These are phyloP conservation scores for Arabis hirsuta DNA, from an alignment of 345 rosid species.

Conservation along the genomic window DNA sequence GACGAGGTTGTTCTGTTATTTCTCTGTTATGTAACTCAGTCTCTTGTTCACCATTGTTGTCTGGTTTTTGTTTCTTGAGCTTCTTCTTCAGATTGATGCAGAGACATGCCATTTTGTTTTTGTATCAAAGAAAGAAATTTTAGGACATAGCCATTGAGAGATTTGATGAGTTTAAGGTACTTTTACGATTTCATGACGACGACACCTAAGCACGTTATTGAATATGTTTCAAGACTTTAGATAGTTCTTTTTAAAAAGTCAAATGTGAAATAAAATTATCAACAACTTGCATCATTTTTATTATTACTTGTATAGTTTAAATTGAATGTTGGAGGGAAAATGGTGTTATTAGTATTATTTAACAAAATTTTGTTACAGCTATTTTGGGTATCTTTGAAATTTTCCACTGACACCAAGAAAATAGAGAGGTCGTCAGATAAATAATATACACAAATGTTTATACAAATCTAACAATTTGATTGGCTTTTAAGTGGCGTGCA, in stretches of 20 bases:
- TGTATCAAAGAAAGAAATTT: slow-evolving; percentile 6
- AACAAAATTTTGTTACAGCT: slow-evolving; percentile 25
- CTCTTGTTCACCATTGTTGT: slow-evolving; percentile 14
- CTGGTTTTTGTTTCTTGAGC: slow-evolving; percentile 33
- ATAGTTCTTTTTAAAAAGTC: slow-evolving; percentile 9
- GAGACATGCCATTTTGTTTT: slow-evolving; percentile 37
- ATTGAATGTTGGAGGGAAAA: not conserved
- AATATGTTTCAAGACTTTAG: not conserved
- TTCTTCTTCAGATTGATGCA: slow-evolving; percentile 43
- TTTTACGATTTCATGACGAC: slow-evolving; percentile 16
- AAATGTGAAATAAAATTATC: not conserved
- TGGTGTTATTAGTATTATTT: slow-evolving; percentile 6
- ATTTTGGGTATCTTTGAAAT: slow-evolving; percentile 34
- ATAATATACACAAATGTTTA: slow-evolving; percentile 9
- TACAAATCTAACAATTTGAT: slow-evolving; percentile 16
- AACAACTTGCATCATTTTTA: slow-evolving; percentile 28
- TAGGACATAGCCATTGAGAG: slow-evolving; percentile 3
- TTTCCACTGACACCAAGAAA: slow-evolving; percentile 15
- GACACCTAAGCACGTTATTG: slow-evolving; percentile 44
- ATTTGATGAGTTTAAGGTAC: slow-evolving; percentile 14
- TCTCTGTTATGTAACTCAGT: slow-evolving; percentile 19
- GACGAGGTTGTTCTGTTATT: slow-evolving; percentile 26
- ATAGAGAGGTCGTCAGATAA: slow-evolving; percentile 1
- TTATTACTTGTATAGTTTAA: not conserved
- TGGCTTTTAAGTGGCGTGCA: slow-evolving; percentile 33